Conservation (phyloP, 2,329 filamentous ascomycete genomes). For the Acrodontium crateriforme region DNA sequence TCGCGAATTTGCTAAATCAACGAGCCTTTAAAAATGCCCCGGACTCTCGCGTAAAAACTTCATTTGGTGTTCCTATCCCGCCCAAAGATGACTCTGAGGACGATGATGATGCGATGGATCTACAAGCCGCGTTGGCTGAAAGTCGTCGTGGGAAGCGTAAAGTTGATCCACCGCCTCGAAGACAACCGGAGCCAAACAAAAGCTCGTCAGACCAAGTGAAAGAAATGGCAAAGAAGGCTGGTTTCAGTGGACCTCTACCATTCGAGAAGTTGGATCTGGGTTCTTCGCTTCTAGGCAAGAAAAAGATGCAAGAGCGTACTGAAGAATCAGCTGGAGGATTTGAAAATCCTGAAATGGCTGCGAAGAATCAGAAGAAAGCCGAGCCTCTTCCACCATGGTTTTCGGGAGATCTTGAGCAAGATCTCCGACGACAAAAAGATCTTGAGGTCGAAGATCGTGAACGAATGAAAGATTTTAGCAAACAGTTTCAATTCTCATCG, state of each 20-base stretch:
- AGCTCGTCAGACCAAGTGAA: slow-evolving; percentile 5
- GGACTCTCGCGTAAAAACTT: slow-evolving; percentile 25
- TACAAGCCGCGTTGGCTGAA: slow-evolving; percentile 61
- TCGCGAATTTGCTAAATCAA: slow-evolving; percentile 63
- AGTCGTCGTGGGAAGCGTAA: slow-evolving; percentile 38
- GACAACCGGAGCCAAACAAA: slow-evolving; percentile 22
- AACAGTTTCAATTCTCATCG: slow-evolving; percentile 46
- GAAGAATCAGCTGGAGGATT: slow-evolving; percentile 52
- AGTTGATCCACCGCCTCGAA: slow-evolving; percentile 9
- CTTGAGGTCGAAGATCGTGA: slow-evolving; percentile 36
- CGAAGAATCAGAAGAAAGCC: slow-evolving; percentile 30
- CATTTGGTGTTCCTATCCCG: slow-evolving; percentile 19
- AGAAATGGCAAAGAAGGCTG: slow-evolving; percentile 36
- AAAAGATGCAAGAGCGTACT: slow-evolving; percentile 38
- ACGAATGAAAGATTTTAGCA: slow-evolving; percentile 41
- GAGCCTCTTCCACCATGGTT: slow-evolving; percentile 68
- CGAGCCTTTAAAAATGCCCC: slow-evolving; percentile 49
- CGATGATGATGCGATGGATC: slow-evolving; percentile 60
- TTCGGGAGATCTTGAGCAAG: slow-evolving; percentile 40
- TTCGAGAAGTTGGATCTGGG: slow-evolving; percentile 72
- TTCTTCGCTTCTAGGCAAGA: slow-evolving; percentile 41
- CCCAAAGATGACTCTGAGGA: slow-evolving; percentile 17
- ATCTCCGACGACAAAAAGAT: slow-evolving; percentile 38
- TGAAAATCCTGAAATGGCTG: slow-evolving; percentile 34
- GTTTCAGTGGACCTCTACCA: slow-evolving; percentile 67